Evolutionary conservation across 1,284 basidiomycete genomes (phyloP), one percentile per base, ranked within the genome.

Genomic region (Cerioporus squamosus): DNA sequence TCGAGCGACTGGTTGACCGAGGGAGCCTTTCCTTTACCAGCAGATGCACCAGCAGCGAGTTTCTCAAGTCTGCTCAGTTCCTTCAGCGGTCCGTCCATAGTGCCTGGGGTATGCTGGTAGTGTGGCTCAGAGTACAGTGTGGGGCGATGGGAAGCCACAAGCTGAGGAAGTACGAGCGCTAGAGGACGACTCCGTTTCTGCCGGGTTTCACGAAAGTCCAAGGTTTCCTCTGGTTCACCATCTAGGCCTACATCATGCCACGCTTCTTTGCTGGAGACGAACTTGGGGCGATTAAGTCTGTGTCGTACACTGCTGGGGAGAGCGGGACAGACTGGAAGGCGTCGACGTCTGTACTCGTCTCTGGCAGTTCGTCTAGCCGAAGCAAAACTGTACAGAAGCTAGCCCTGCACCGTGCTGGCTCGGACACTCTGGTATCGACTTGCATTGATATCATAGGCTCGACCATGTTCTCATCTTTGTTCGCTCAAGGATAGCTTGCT

Each of bases 51-150:
- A 15, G 81, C 77, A 1, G 84, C 82, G 39, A 88, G 75, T 62
- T 83, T 82, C 71, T 90, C 87, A 49, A 93, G 82, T 73, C 84
- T 92, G 38, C 80, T 80, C 15, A 93, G 79, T 69, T 93, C 91
- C 71, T 90, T 93, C 61, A 90, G 74, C 44, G 86, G 79, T 4
- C 75, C 82, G 52, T 93, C 90, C 90, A 92, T 91, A 29, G 26
- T 29, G 9, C 6, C 9, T 6, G 26, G 26, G 26, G 26, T n/a
- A n/a, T n/a, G n/a, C 6, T 29, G 26, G 6, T 29, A 6, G 26
- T 6, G 26, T 9, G 9, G 26, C 5, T 29, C 26, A 29, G 6
- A 29, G 26, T 29, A 29, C 26, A 9, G 26, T 29, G 9, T 29
- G 6, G 5, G 26, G 26, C 5, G 26, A 29, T 29, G 26, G 26